Base-by-base conservation (phyloP, 164 flowering plant genomes). In the Buxus sempervirens region DNA sequence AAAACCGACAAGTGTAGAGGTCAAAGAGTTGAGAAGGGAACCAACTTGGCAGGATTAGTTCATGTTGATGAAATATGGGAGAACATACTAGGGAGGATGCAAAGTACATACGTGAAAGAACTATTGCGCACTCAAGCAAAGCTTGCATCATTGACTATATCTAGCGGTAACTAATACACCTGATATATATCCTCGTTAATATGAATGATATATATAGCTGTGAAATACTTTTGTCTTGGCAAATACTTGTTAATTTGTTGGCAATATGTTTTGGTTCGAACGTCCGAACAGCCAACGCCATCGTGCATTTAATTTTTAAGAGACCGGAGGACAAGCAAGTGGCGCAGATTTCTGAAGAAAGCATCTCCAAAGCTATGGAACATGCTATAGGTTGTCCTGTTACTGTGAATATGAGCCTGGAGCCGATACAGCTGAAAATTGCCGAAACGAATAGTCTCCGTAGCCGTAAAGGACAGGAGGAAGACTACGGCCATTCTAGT, bases 301-400 rank as follows among this genome's bases (percentile, higher is more conserved):
- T 80, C 56, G 80, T 77, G 54, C 81, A 80, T 73, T 62, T 80
- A 66, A 69, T 75, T 32, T 80, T 80, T 60, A 71, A 75, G 67
- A 69, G 66, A 61, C 51, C 63, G 1, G 79, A 75, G 72, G 83
- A 77, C 66, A 80, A 77, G 63, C 55, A 66, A 62, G 70, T 75
- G 62, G 79, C 79, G 10, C 77, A 75, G 62, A 75, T 71, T 60
- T 70, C 77, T 27, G 81, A 77, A 56, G 81, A 73, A 68, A 70
- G 75, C 75, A 72, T 80, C 54, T 69, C 75, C 13, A 51, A 68
- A 51, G 75, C 81, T 57, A 61, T 80, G 16, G 22, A 65, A 60
- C 45, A n/a, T 25, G 71, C 81, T 51, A 38, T 80, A 6, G 79
- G 83, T 16, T 71, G 73, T 66, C 75, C 78, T 38, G 80, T 80